These are phyloP conservation scores for Rugosomyces carneus DNA, from an alignment of 1,284 basidiomycete species.

Conservation along the genomic window DNA sequence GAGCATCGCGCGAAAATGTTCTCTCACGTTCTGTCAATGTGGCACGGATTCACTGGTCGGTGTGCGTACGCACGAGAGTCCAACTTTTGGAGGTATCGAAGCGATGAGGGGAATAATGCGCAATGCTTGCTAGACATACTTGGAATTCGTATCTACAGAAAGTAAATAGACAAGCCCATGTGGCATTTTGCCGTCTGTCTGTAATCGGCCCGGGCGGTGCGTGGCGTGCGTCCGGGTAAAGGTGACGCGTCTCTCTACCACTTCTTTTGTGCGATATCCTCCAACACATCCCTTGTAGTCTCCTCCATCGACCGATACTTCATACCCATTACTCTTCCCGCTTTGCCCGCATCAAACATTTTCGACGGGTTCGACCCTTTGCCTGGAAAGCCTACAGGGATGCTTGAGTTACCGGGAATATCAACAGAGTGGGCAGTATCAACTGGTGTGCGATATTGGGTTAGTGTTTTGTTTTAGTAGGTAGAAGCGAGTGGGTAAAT, in stretches of 20 bases:
- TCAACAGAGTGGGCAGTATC: slow-evolving; percentile 26
- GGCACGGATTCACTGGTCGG: too few relatives aligned
- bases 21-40: too few relatives aligned
- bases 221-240: too few relatives aligned
- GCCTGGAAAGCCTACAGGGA: slow-evolving; percentile 8
- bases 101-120: too few relatives aligned
- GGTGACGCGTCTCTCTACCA: background rate
- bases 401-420: slow-evolving; percentile 17
- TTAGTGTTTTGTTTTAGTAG: background rate
- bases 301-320: background rate
- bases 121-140: too few relatives aligned
- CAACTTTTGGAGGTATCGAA: too few relatives aligned
- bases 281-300: background rate
- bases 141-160: too few relatives aligned
- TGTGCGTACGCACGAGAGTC: too few relatives aligned
- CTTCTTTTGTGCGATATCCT: background rate
- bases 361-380: background rate
- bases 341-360: background rate
- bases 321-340: background rate
- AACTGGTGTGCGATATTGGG: slow-evolving; percentile 31
- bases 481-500: background rate
- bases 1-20: too few relatives aligned
- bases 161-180: too few relatives aligned
- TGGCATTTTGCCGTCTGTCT: too few relatives aligned
- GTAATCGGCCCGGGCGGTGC: too few relatives aligned